Percentiles rank a stretch among this genome's conserved stretches.
Evolutionary conservation across 306 rosid species (phyloP).

Genomic region (Cucumis cinereus): DNA sequence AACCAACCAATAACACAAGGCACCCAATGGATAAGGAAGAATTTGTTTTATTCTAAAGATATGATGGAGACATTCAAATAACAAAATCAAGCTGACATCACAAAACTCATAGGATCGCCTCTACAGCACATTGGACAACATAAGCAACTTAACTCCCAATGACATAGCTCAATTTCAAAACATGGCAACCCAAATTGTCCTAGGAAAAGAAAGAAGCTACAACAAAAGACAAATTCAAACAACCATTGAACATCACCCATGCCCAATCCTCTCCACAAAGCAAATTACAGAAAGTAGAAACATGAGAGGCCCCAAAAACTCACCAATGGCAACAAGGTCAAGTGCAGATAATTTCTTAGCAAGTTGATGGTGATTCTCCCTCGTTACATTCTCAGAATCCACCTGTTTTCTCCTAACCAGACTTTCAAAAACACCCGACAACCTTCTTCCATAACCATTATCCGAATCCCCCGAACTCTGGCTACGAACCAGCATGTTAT

Average conservation of each 20-base stretch:
- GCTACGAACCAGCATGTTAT: not conserved
- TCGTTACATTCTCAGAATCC: conserved; percentile 36
- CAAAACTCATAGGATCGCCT: too few species aligned
- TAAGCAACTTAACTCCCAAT: not conserved
- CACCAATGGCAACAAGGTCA: conserved; percentile 77
- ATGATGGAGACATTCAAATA: not conserved
- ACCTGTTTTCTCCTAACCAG: conserved; percentile 67
- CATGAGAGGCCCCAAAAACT: not conserved
- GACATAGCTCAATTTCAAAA: not conserved
- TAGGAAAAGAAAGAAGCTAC: not conserved
- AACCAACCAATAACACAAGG: conserved; percentile 2
- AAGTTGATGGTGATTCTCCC: conserved; percentile 27
- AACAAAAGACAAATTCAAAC: not conserved
- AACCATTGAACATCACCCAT: not conserved
- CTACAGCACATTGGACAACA: not conserved
- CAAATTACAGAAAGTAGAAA: not conserved
- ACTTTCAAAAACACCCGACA: conserved; percentile 34
- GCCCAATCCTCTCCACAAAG: not conserved
- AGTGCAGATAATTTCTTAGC: conserved; percentile 68
- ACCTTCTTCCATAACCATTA: conserved; percentile 11
- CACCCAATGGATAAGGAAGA: not conserved
- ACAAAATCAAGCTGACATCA: not conserved
- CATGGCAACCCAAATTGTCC: not conserved
- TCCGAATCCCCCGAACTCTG: conserved; percentile 4
- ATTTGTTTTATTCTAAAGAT: not conserved